Evolutionary conservation across 2,329 filamentous ascomycete genomes (phyloP), one percentile per base, ranked within the genome.

Genomic region (Stachybotrys elegans): DNA sequence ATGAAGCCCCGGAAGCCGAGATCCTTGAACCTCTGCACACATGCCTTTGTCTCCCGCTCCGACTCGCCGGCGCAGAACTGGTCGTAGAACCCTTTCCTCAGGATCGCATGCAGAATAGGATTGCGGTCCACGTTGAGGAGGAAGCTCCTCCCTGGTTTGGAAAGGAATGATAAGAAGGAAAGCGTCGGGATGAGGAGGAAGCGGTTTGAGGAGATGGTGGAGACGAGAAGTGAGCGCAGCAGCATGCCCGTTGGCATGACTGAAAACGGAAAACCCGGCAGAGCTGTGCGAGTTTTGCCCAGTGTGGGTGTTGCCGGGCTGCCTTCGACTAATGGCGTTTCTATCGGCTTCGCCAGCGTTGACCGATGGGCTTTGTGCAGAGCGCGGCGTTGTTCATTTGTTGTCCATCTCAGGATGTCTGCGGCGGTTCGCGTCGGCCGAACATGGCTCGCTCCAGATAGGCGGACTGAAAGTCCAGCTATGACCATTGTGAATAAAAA

Each of bases 21-120:
- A 7, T 64, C 56, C 39, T 71, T 66, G 21, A 77, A 51, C n/a
- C 67, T 59, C 9, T 61, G 59, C 43, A 69, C 67, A 1, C 65
- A 71, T 16, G 55, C 56, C n/a, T 61, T 60, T 0, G 77, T 71
- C 57, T 79, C 71, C 0, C 59, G 55, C 12, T 61, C 59, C 21
- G 67, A 72, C 53, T 73, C 71, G 1, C 77, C 77, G 0, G 73
- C 71, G 49, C 77, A 81, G 59, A 79, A 81, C 43, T 81, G 77
- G 29, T 75, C 73, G 53, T 62, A 72, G 4, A 73, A 76, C 0
- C 75, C 78, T 46, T 69, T 64, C 53, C 72, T 73, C 6, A 81
- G 61, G 3, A 78, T 44, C 11, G 61, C 57, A 21, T 67, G 61
- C 12, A 79, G 59, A 0, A 78, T 16, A 0, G 69, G 68, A 51